Evolutionary conservation across 129 eudicot species (phyloP), one percentile per base, ranked within the genome.

Genomic region (Tanacetum coccineum): DNA sequence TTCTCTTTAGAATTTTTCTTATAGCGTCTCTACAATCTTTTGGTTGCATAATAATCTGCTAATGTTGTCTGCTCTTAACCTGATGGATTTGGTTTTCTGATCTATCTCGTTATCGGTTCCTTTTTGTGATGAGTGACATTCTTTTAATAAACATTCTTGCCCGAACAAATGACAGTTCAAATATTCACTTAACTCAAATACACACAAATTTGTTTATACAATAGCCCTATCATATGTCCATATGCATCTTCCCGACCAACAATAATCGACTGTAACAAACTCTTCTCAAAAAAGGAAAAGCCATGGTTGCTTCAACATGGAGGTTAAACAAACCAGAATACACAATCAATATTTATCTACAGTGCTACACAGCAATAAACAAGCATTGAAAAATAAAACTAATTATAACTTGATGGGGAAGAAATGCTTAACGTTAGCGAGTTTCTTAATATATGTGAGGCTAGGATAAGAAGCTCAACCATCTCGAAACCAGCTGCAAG

Each of bases 401-500:
- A 0, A 42, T n/a, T 20, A 13, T 49, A 28, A 17, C 50, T 62
- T 11, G 39, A 58, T 17, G 42, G 32, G 30, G n/a, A n/a, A n/a
- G 44, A 0, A 42, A 53, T 30, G 12, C 59, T 75, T 75, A 70
- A 52, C 44, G 59, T 9, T 19, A 75, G 40, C n/a, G 78, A 61
- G 58, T 42, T 69, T 46, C 7, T 70, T 59, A 86, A 67, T 9
- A 78, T 21, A 42, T 78, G 76, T 55, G 98, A 79, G 1, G 95
- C 89, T 70, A 88, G 79, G 55, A 86, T 69, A 77, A 88, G 73
- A 19, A 88, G 82, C 73, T 92, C 96, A 8, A 84, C 91, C 98
- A 92, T 92, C 81, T 92, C 95, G 18, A 70, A 58, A 47, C 98
- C 98, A 13, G 91, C 91, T 32, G 89, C 89, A 58, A n/a, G n/a